phyloP scores from a whole-genome alignment of 805 yeast genomes.

The Priceomyces medius region DNA sequence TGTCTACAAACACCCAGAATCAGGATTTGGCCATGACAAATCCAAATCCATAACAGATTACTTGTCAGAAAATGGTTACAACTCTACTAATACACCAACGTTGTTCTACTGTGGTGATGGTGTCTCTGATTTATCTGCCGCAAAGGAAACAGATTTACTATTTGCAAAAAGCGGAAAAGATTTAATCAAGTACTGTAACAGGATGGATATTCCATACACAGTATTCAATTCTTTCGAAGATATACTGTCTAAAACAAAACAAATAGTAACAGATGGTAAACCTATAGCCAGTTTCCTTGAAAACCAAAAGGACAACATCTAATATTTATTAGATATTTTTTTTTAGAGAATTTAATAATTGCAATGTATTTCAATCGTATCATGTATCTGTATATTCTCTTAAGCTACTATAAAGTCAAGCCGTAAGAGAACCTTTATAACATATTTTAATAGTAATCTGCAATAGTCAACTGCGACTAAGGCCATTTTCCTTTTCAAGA shows the following conservation, averaged over 20 bases:
- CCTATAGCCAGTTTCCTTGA: conserved; percentile 23
- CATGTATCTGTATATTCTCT: too few relatives aligned
- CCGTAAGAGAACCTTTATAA: too few relatives aligned
- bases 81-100: conserved; percentile 45
- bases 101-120: conserved; percentile 98
- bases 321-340: neutral
- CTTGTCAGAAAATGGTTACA: conserved; percentile 28
- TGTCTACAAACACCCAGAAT: conserved; percentile 73
- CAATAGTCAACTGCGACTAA: too few relatives aligned
- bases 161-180: conserved; percentile 95
- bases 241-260: conserved; percentile 61
- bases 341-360: too few relatives aligned
- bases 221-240: conserved; percentile 78
- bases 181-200: conserved; percentile 76
- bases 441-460: too few relatives aligned
- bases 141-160: conserved; percentile 87
- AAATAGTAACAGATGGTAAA: conserved; percentile 41
- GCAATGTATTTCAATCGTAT: too few relatives aligned
- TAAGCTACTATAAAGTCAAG: too few relatives aligned
- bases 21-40: conserved; percentile 94
- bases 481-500: too few relatives aligned
- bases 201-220: conserved; percentile 78
- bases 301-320: conserved; percentile 12
- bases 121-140: conserved; percentile 91
- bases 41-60: conserved; percentile 69